phyloP scores from a whole-genome alignment of 768 basidiomycete species.

The Kwoniella botswanensis region DNA sequence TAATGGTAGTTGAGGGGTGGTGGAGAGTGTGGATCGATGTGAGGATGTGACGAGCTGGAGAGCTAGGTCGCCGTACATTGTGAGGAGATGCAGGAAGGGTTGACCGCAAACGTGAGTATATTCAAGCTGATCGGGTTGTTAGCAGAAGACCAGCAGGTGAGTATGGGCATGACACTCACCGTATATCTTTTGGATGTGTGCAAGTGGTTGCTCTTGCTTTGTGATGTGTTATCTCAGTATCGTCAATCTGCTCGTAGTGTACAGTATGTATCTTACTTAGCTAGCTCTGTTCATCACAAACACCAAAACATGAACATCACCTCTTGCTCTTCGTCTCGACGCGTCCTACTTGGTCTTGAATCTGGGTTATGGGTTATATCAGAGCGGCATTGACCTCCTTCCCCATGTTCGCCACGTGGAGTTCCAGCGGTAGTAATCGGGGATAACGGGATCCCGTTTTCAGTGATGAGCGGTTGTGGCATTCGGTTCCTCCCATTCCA shows the following conservation, averaged over 20 bases:
- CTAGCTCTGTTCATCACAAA: too few species aligned
- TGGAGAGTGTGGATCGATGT: constrained; percentile 76
- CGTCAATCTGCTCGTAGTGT: too few species aligned
- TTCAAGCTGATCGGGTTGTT: not conserved
- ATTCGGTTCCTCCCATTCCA: not conserved
- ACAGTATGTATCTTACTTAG: too few species aligned
- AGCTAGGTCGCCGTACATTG: constrained; percentile 72
- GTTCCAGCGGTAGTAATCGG: constrained; percentile 6
- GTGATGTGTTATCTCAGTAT: too few species aligned
- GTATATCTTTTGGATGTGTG: not conserved
- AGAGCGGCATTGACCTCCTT: not conserved
- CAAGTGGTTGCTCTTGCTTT: too few species aligned
- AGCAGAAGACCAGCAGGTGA: not conserved
- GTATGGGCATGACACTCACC: not conserved
- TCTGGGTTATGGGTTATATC: not conserved
- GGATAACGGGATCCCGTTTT: constrained; percentile 7
- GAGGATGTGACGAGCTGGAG: constrained; percentile 87
- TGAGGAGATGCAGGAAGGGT: not conserved
- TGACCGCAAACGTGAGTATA: not conserved
- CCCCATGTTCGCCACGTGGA: constrained; percentile 3
- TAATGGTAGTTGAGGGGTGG: constrained; percentile 66
- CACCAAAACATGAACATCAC: too few species aligned
- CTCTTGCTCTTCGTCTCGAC: not conserved
- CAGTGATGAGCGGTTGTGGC: constrained; percentile 1
- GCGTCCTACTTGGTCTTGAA: not conserved